These are phyloP conservation scores for Cyclotella kingstonii DNA, from an alignment of 108 stramenopile species.

Conservation along the genomic window DNA sequence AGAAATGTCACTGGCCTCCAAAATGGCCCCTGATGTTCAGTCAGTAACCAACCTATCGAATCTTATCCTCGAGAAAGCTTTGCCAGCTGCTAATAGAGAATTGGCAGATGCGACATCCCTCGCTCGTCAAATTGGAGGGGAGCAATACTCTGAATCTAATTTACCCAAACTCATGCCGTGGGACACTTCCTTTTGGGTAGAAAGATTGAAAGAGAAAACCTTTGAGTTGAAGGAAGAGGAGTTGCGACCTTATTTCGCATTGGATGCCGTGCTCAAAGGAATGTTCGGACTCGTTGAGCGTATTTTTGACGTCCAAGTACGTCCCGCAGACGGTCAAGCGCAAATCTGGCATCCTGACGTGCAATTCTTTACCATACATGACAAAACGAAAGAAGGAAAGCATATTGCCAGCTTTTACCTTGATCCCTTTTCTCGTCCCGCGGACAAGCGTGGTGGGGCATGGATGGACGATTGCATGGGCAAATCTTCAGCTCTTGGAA, in stretches of 20 bases:
- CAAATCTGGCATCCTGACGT: slow-evolving; percentile 97
- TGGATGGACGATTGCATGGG: slow-evolving; percentile 97
- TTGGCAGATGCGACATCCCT: slow-evolving; percentile 83
- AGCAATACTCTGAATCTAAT: slow-evolving; percentile 69
- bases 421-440: slow-evolving; percentile 96
- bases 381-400: slow-evolving; percentile 67
- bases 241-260: slow-evolving; percentile 94
- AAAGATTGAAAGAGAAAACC: slow-evolving; percentile 94
- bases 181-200: slow-evolving; percentile 92
- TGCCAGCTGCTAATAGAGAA: slow-evolving; percentile 90
- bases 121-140: slow-evolving; percentile 75
- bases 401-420: slow-evolving; percentile 96
- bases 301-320: slow-evolving; percentile 88
- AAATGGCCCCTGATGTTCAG: slow-evolving; percentile 93
- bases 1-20: slow-evolving; percentile 71
- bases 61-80: slow-evolving; percentile 88
- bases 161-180: slow-evolving; percentile 82
- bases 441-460: slow-evolving; percentile 95
- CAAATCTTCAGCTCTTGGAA: slow-evolving; percentile 74
- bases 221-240: slow-evolving; percentile 95
- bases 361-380: slow-evolving; percentile 91
- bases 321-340: slow-evolving; percentile 84
- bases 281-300: slow-evolving; percentile 90
- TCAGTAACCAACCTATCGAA: slow-evolving; percentile 86
- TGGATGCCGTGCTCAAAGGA: slow-evolving; percentile 91